Conservation (phyloP, 2,329 filamentous ascomycete species). For the Hymenoscyphus repandus region DNA sequence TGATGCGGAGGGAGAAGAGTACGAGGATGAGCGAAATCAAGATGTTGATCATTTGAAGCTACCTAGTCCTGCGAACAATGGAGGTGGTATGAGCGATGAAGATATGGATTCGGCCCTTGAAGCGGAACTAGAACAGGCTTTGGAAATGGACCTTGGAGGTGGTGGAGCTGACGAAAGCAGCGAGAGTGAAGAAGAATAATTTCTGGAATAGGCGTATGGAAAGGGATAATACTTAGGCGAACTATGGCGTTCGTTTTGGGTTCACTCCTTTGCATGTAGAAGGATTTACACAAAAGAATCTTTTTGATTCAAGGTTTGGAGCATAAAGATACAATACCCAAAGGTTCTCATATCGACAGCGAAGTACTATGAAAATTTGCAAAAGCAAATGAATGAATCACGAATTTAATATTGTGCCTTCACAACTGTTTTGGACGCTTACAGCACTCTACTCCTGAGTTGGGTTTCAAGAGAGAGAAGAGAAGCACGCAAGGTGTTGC, state of each 20-base stretch:
- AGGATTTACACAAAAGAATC: too few relatives aligned
- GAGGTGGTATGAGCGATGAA: slow-evolving; percentile 23
- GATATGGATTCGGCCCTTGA: slow-evolving; percentile 31
- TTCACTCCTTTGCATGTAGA: background rate
- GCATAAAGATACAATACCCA: too few relatives aligned
- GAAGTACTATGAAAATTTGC: too few relatives aligned
- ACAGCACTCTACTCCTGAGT: too few relatives aligned
- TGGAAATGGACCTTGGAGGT: slow-evolving; percentile 23
- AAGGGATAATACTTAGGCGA: background rate
- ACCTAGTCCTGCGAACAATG: slow-evolving; percentile 45
- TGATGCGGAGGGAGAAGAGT: slow-evolving; percentile 43
- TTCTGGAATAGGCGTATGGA: background rate
- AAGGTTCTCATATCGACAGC: too few relatives aligned
- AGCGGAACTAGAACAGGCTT: slow-evolving; percentile 29
- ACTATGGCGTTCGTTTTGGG: background rate
- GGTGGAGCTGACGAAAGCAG: slow-evolving; percentile 25
- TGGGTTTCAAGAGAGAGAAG: too few relatives aligned
- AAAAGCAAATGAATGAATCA: too few relatives aligned
- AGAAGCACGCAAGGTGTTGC: too few relatives aligned
- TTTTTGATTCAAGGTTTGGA: too few relatives aligned
- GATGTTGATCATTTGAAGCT: slow-evolving; percentile 43
- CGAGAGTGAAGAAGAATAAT: slow-evolving; percentile 33
- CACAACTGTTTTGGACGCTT: too few relatives aligned
- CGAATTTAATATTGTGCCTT: too few relatives aligned
- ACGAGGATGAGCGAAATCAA: slow-evolving; percentile 29